phyloP scores from a whole-genome alignment of 2,329 filamentous ascomycete species.

The Leptographium wingfieldii region DNA sequence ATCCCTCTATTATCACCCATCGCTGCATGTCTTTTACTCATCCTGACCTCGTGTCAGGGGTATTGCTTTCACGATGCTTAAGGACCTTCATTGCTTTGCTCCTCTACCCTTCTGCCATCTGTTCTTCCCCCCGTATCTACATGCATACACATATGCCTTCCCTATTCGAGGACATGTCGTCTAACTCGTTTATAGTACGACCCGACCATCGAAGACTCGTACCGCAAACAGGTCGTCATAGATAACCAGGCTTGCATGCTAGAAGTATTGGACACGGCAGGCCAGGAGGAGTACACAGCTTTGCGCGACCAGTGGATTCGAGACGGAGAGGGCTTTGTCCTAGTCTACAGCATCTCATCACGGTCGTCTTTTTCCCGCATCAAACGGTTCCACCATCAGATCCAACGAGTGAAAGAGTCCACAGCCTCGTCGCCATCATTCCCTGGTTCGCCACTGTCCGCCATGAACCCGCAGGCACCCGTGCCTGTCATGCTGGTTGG shows the following conservation, averaged over 20 bases:
- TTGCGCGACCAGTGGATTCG: constrained; percentile 96
- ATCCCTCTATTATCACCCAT: not conserved
- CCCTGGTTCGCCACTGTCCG: constrained; percentile 57
- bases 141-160: not conserved
- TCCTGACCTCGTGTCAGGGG: not conserved
- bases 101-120: not conserved
- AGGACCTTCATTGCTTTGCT: not conserved
- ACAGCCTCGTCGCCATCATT: constrained; percentile 64
- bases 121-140: not conserved
- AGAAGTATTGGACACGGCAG: constrained; percentile 91
- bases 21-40: not conserved
- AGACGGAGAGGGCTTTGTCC: constrained; percentile 91
- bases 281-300: constrained; percentile 97
- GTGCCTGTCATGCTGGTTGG: constrained; percentile 97
- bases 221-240: constrained; percentile 83
- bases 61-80: not conserved
- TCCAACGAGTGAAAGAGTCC: constrained; percentile 93
- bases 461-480: constrained; percentile 46
- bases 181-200: constrained; percentile 48
- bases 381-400: constrained; percentile 91
- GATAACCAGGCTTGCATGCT: constrained; percentile 94
- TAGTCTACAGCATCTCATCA: constrained; percentile 97
- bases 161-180: not conserved
- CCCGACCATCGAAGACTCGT: constrained; percentile 79
- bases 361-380: constrained; percentile 91